phyloP scores from a whole-genome alignment of 2,329 filamentous ascomycete species.

The Clonostachys byssicola region DNA sequence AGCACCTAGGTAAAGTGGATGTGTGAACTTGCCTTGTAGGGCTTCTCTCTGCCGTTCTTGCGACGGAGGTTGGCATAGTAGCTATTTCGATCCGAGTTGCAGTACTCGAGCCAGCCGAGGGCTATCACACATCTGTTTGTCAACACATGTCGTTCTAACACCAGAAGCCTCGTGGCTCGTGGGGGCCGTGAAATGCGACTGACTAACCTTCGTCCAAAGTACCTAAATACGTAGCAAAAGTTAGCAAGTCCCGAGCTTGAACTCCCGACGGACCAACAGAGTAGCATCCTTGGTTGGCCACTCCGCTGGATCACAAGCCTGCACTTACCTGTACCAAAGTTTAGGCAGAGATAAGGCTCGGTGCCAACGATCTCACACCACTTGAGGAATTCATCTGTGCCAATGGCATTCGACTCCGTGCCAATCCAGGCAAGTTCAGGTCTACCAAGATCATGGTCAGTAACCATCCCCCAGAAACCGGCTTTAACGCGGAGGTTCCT shows the following conservation, averaged over 20 bases:
- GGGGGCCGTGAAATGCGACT: background rate
- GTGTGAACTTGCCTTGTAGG: conserved; percentile 49
- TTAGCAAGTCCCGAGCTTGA: background rate
- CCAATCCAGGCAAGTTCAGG: conserved; percentile 78
- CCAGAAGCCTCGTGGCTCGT: no score
- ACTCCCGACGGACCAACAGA: no score
- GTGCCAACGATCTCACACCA: conserved; percentile 72
- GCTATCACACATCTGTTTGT: conserved; percentile 18
- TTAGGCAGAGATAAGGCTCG: conserved; percentile 75
- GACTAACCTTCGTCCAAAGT: conserved; percentile 33
- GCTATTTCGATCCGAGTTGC: conserved; percentile 70
- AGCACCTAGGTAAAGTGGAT: no score
- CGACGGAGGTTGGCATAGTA: conserved; percentile 79
- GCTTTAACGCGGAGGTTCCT: no score
- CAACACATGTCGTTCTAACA: no score
- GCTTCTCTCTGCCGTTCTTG: conserved; percentile 69
- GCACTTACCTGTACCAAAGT: conserved; percentile 67
- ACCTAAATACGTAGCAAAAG: conserved; percentile 5
- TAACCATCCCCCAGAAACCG: background rate
- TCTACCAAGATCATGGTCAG: conserved; percentile 23
- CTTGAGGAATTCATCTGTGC: conserved; percentile 81
- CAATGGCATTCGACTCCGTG: conserved; percentile 73
- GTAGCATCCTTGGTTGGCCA: background rate
- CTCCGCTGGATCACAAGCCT: background rate
- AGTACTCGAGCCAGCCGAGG: conserved; percentile 81